Conservation (phyloP, 2,329 filamentous ascomycete species). For the Epicoccum sorghinum region DNA sequence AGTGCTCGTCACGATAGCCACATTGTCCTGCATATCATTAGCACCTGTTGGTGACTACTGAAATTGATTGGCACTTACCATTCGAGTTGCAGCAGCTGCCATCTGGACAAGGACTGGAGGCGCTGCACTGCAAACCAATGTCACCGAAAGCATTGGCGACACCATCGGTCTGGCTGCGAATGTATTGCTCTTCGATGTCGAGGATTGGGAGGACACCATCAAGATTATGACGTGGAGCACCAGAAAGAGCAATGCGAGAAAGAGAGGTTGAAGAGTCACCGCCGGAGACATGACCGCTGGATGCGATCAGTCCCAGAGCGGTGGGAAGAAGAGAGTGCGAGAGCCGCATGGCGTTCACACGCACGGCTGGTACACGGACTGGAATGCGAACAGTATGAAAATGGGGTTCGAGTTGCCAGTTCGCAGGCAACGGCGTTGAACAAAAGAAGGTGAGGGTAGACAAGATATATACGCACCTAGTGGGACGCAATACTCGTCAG, state of each 20-base stretch:
- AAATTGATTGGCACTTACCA: constrained; percentile 1
- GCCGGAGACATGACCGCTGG: neutral
- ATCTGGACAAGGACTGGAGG: constrained; percentile 13
- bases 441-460: too few species aligned
- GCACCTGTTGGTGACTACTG: too few species aligned
- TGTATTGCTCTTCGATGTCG: constrained; percentile 20
- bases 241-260: neutral
- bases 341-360: constrained; percentile 13
- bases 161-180: constrained; percentile 13
- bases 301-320: constrained; percentile 6
- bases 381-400: neutral
- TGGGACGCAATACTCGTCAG: too few species aligned
- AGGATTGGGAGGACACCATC: constrained; percentile 13
- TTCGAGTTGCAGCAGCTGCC: constrained; percentile 19
- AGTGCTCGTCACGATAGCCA: constrained; percentile 22
- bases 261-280: constrained; percentile 7
- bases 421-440: too few species aligned
- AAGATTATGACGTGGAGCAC: constrained; percentile 13
- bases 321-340: neutral
- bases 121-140: constrained; percentile 11
- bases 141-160: neutral
- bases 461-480: too few species aligned
- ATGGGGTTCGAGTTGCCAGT: neutral
- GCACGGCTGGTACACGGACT: neutral
- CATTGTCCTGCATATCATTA: constrained; percentile 9